A percentile compares a stretch with the other conserved stretches of the same genome.
Evolutionary conservation across 208 protist species (phyloP).

Genomic region (Trichomonas tenax): DNA sequence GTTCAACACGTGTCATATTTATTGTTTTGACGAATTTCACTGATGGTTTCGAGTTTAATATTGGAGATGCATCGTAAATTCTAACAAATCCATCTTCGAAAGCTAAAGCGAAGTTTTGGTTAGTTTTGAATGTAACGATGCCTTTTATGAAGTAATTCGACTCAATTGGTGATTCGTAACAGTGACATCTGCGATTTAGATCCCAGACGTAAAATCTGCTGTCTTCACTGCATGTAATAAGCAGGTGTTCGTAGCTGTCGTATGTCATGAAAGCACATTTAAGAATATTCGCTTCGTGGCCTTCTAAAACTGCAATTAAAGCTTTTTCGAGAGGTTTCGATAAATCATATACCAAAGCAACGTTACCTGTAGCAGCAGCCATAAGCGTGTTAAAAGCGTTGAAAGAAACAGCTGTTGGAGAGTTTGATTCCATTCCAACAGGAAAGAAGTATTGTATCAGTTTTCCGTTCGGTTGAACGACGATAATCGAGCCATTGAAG

Average conservation of each 20-base stretch:
- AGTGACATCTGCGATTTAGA: neutral
- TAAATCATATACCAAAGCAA: neutral
- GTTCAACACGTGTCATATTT: neutral
- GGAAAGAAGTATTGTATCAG: neutral
- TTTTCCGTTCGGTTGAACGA: neutral
- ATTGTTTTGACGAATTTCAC: neutral
- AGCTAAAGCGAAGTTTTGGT: neutral
- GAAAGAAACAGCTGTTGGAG: neutral
- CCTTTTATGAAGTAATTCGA: neutral
- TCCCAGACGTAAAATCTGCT: neutral
- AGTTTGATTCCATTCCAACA: neutral
- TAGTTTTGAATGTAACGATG: neutral
- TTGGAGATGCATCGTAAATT: neutral
- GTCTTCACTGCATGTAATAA: neutral
- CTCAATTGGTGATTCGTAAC: slow-evolving; percentile 1
- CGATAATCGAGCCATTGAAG: neutral
- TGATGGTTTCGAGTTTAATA: neutral
- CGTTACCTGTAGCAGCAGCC: neutral
- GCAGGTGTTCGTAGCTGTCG: neutral
- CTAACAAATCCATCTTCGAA: slow-evolving; percentile 14
- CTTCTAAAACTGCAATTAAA: neutral
- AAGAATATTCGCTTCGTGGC: neutral
- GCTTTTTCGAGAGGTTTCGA: neutral
- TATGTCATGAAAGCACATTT: slow-evolving; percentile 6
- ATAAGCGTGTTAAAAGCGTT: neutral